A percentile compares a stretch with the other conserved stretches of the same genome.
phyloP scores from a whole-genome alignment of 805 yeast genomes.

The Candida dajiaensis region DNA sequence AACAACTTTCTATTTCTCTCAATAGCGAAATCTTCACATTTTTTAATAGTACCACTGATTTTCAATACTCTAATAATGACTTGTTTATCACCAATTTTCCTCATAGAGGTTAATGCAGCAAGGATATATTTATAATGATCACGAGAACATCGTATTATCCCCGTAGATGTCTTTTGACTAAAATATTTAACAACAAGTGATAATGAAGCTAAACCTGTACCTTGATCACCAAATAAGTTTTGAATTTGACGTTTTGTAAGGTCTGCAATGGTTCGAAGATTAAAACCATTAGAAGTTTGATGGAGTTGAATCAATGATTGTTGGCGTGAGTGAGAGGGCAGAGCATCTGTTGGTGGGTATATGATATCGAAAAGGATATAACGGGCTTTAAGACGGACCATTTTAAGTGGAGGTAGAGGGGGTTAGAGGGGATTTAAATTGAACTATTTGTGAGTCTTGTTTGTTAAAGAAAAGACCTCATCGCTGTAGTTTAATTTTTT shows the following conservation, averaged over 20 bases:
- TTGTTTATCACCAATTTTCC: slow-evolving; percentile 40
- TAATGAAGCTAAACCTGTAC: slow-evolving; percentile 57
- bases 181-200: slow-evolving; percentile 70
- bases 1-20: slow-evolving; percentile 33
- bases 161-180: slow-evolving; percentile 74
- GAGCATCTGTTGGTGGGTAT: slow-evolving; percentile 42
- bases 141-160: slow-evolving; percentile 73
- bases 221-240: slow-evolving; percentile 72
- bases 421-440: too few relatives aligned
- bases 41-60: slow-evolving; percentile 83
- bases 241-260: slow-evolving; percentile 52
- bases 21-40: slow-evolving; percentile 69
- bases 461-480: too few relatives aligned
- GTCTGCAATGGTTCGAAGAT: slow-evolving; percentile 42
- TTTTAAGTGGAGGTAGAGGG: too few relatives aligned
- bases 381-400: slow-evolving; percentile 88
- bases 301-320: slow-evolving; percentile 42
- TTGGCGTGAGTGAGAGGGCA: slow-evolving; percentile 26
- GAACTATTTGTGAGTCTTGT: too few relatives aligned
- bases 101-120: slow-evolving; percentile 59
- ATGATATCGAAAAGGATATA: slow-evolving; percentile 77
- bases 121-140: slow-evolving; percentile 56
- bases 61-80: slow-evolving; percentile 54
- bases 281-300: slow-evolving; percentile 41
- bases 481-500: too few relatives aligned